Evolutionary conservation across 2,329 filamentous ascomycete species (phyloP).

Genomic region (Curvularia verruculosa): DNA sequence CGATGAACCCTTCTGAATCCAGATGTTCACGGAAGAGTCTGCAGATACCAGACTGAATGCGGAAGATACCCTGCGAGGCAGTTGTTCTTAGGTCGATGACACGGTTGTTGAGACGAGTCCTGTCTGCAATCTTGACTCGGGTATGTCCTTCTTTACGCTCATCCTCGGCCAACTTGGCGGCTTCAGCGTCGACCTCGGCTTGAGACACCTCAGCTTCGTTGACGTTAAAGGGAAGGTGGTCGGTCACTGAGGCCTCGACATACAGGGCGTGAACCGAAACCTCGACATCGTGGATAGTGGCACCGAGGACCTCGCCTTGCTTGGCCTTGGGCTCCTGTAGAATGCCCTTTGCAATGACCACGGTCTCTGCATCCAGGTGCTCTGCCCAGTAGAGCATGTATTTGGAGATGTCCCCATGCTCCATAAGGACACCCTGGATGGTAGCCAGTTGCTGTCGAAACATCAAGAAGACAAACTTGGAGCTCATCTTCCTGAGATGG

Average conservation of each 20-base stretch:
- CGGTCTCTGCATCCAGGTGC: constrained; percentile 76
- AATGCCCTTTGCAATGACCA: constrained; percentile 76
- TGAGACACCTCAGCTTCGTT: constrained; percentile 71
- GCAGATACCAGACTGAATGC: constrained; percentile 80
- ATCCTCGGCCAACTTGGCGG: constrained; percentile 51
- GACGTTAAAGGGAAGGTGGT: constrained; percentile 71
- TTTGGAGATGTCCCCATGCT: constrained; percentile 67
- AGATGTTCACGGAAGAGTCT: constrained; percentile 79
- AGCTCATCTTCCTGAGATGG: constrained; percentile 80
- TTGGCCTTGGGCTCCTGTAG: constrained; percentile 72
- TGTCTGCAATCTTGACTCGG: constrained; percentile 69
- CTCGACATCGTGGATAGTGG: constrained; percentile 77
- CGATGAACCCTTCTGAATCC: constrained; percentile 78
- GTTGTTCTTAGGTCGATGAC: constrained; percentile 86
- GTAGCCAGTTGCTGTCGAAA: constrained; percentile 84
- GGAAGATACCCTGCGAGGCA: constrained; percentile 84
- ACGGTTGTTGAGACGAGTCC: constrained; percentile 77
- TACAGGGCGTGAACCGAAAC: constrained; percentile 71
- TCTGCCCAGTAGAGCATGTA: constrained; percentile 88
- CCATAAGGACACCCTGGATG: constrained; percentile 79
- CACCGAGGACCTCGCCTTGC: constrained; percentile 72
- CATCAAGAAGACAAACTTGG: constrained; percentile 82
- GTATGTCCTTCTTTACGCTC: constrained; percentile 62
- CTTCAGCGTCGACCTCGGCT: constrained; percentile 59
- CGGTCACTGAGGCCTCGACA: constrained; percentile 65